Evolutionary conservation across 306 rosid species (phyloP).

Genomic region (Myrica gale): DNA sequence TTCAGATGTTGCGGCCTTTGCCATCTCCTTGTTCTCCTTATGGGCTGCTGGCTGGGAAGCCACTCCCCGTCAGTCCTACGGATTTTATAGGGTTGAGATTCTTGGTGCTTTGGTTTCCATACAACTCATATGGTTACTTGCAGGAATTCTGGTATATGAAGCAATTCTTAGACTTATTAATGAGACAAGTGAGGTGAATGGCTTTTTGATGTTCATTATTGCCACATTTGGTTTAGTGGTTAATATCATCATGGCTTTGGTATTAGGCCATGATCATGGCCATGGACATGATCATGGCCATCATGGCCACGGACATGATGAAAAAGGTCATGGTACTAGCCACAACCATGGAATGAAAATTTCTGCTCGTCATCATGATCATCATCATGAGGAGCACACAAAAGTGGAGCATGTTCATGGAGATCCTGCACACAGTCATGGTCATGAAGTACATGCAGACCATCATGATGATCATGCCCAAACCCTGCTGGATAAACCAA

Average conservation of each 20-base stretch:
- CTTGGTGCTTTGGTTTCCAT: conserved; percentile 79
- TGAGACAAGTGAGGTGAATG: conserved; percentile 47
- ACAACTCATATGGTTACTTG: conserved; percentile 73
- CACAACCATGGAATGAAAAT: conserved; percentile 46
- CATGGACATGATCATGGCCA: conserved; percentile 44
- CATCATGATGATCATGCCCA: conserved; percentile 28
- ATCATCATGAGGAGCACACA: too few relatives aligned
- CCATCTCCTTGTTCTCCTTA: conserved; percentile 70
- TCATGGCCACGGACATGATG: conserved; percentile 21
- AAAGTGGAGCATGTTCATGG: too few relatives aligned
- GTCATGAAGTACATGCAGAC: conserved; percentile 30
- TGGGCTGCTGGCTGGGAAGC: conserved; percentile 93
- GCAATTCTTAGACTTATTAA: conserved; percentile 59
- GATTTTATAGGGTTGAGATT: conserved; percentile 75
- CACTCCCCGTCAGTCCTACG: conserved; percentile 76
- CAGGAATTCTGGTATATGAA: conserved; percentile 71
- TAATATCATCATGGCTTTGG: conserved; percentile 62
- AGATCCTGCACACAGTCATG: conserved; percentile 21
- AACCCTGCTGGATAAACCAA: conserved; percentile 50
- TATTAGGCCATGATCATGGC: conserved; percentile 74
- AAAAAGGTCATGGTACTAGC: conserved; percentile 30
- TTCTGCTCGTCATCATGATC: conserved; percentile 39
- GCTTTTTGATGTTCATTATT: conserved; percentile 62
- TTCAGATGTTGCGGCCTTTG: conserved; percentile 77
- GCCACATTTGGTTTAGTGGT: conserved; percentile 67